Base-by-base conservation (phyloP, 768 basidiomycete species). In the Boletus edulis region DNA sequence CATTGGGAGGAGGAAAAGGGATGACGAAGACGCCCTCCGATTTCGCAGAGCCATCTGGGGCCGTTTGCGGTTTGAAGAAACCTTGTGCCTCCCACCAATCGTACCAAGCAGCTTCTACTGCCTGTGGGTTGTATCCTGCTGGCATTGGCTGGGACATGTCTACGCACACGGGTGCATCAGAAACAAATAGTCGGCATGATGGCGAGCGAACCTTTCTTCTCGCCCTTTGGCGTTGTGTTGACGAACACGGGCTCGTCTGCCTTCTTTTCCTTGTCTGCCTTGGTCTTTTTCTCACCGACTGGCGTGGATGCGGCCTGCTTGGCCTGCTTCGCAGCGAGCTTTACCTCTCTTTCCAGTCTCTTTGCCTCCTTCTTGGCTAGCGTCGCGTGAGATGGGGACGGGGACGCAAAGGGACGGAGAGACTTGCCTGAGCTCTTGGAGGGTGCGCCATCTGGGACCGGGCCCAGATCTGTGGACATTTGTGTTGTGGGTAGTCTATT, bases 41-140 rank as follows among this genome's bases (percentile, higher is more conserved):
- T 48, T 84, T 83, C 47, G 77, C 71, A 15, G 81, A 75, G 12
- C 85, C 86, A 49, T 87, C 78, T 0, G 78, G 65, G 0, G 77
- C 78, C 15, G 81, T 72, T 55, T 82, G 79, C 4, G 96, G 94
- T 61, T 85, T 82, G 82, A 96, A 97, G 78, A 87, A 96, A 5
- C 93, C 95, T 64, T 94, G 81, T 4, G 84, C 81, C 37, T 84
- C 78, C 96, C 96, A 98, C 97, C 97, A 98, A 63, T 96, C 93
- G 63, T 98, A 98, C 93, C 97, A 98, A 3, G 93, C 87, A 0
- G 94, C 79, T 68, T 98, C 96, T 55, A 98, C 89, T 34, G 91
- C 90, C 59, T 91, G 87, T 9, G 97, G 96, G 70, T 98, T 94
- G 75, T 98, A 99, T 4, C 90, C 91, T n/a, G 81, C 78, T 1